A percentile compares a stretch with the other conserved stretches of the same genome.
Conservation (phyloP, 208 protist genomes). For the Polymyxa betae region DNA sequence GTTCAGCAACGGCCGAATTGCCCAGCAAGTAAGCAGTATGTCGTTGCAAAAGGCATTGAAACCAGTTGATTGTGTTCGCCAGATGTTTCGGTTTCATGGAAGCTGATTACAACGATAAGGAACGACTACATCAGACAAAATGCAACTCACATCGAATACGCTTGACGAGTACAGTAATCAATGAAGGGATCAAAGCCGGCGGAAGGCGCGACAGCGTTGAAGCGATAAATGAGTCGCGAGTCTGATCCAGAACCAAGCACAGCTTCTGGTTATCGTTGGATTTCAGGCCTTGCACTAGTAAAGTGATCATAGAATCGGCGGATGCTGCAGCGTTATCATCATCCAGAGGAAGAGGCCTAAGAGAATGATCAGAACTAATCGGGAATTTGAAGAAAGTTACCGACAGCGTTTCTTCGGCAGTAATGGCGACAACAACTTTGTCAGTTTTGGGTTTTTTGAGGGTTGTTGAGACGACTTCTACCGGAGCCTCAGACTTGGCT, state of each 20-base stretch:
- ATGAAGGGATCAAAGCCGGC: not conserved
- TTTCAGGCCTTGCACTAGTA: slow-evolving; percentile 2
- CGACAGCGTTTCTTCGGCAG: not conserved
- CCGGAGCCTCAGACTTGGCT: not conserved
- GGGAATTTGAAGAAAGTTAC: not conserved
- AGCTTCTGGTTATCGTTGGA: slow-evolving; percentile 16
- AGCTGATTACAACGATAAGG: not conserved
- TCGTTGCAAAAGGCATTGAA: not conserved
- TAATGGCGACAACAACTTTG: not conserved
- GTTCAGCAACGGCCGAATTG: not conserved
- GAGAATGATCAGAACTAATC: not conserved
- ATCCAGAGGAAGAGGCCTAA: not conserved
- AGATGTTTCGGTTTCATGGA: not conserved
- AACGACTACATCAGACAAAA: not conserved
- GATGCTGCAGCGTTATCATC: not conserved
- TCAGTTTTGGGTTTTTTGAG: not conserved
- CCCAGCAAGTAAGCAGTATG: not conserved
- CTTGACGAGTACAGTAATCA: slow-evolving; percentile 17
- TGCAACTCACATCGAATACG: not conserved
- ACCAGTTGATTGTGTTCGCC: not conserved
- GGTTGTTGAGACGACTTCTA: not conserved
- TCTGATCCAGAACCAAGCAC: not conserved
- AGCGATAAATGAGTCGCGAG: not conserved
- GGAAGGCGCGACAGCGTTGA: not conserved
- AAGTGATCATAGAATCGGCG: slow-evolving; percentile 37